Evolutionary conservation across 768 basidiomycete species (phyloP).

Genomic region (Serpula lacrymans): DNA sequence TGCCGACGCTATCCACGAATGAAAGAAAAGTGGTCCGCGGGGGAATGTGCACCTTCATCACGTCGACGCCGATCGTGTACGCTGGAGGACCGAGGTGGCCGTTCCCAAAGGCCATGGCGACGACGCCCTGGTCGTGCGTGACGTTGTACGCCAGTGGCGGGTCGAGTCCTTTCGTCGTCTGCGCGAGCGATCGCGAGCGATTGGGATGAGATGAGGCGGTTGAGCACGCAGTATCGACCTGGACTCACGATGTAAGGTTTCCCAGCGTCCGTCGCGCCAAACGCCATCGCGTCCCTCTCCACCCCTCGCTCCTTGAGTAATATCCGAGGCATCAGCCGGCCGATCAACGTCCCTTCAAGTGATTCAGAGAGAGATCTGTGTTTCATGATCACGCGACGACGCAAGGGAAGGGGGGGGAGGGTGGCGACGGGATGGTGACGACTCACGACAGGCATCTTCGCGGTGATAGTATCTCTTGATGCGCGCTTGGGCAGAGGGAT

Average conservation of each 20-base stretch:
- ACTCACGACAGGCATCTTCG: constrained; percentile 73
- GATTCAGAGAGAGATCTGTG: constrained; percentile 2
- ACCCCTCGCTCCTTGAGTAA: constrained; percentile 60
- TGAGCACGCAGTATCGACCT: neutral
- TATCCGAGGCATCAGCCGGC: constrained; percentile 67
- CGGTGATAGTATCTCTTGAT: constrained; percentile 67
- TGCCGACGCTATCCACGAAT: constrained; percentile 61
- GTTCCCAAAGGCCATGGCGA: constrained; percentile 59
- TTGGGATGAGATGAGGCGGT: constrained; percentile 5
- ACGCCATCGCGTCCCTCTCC: constrained; percentile 40
- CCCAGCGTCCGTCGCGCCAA: constrained; percentile 56
- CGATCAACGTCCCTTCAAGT: constrained; percentile 70
- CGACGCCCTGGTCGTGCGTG: constrained; percentile 72
- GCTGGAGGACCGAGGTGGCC: constrained; percentile 54
- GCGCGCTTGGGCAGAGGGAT: constrained; percentile 50
- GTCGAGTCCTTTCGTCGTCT: constrained; percentile 43
- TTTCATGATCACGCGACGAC: too few relatives aligned
- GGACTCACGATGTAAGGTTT: constrained; percentile 74
- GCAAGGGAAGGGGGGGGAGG: neutral
- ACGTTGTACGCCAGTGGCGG: constrained; percentile 76
- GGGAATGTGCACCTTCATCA: constrained; percentile 75
- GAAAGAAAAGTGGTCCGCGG: constrained; percentile 50
- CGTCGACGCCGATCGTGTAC: constrained; percentile 65
- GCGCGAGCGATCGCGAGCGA: too few relatives aligned
- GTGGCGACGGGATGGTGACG: neutral